phyloP scores from a whole-genome alignment of 2,329 filamentous ascomycete genomes.

The Geosmithia morbida region DNA sequence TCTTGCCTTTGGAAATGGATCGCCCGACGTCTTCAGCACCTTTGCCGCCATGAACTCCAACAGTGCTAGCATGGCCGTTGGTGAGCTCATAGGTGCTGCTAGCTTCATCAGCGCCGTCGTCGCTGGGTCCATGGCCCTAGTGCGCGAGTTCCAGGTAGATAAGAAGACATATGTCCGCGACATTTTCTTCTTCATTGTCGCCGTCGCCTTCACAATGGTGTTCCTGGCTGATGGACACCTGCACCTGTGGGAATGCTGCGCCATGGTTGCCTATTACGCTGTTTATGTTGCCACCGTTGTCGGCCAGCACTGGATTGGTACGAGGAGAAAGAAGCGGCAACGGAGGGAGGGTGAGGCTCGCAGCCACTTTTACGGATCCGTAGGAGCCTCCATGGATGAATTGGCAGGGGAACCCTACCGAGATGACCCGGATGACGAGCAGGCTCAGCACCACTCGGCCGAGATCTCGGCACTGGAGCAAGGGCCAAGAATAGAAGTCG shows the following conservation, averaged over 20 bases:
- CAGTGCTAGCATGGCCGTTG: slow-evolving; percentile 91
- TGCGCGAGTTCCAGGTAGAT: slow-evolving; percentile 87
- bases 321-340: slow-evolving; percentile 42
- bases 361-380: slow-evolving; percentile 52
- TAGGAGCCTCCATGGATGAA: slow-evolving; percentile 35
- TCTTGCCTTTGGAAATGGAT: slow-evolving; percentile 92
- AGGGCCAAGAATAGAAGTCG: slow-evolving; percentile 31
- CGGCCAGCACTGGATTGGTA: slow-evolving; percentile 78
- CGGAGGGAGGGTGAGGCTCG: slow-evolving; percentile 58
- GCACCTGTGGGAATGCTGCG: slow-evolving; percentile 74
- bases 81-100: slow-evolving; percentile 87
- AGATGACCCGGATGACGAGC: slow-evolving; percentile 31
- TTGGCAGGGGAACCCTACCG: slow-evolving; percentile 45
- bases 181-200: slow-evolving; percentile 80
- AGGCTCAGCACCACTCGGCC: slow-evolving; percentile 7
- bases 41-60: slow-evolving; percentile 97
- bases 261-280: slow-evolving; percentile 83
- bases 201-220: slow-evolving; percentile 73
- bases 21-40: slow-evolving; percentile 94
- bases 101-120: slow-evolving; percentile 95
- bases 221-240: slow-evolving; percentile 78
- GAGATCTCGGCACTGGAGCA: slow-evolving; percentile 23
- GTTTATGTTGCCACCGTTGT: slow-evolving; percentile 87
- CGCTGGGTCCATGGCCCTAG: slow-evolving; percentile 90
- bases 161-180: slow-evolving; percentile 84